Conservation (phyloP, 257 asterid species). For the Jasminum sambac region DNA sequence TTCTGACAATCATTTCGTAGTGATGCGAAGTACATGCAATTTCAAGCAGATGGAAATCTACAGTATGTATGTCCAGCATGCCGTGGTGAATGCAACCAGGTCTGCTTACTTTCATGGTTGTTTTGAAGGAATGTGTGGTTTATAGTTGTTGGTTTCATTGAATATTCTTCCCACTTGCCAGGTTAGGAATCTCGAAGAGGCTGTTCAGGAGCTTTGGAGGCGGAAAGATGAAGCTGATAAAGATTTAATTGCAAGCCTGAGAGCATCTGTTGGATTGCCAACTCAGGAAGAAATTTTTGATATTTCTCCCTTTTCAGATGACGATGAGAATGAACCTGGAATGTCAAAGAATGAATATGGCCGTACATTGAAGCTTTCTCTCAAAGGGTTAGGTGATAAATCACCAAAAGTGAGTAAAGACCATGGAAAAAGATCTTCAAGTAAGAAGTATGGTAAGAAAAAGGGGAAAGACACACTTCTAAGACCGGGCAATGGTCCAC, state of each 20-base stretch:
- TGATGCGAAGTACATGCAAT: constrained; percentile 82
- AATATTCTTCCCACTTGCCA: constrained; percentile 32
- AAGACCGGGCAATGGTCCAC: constrained; percentile 36
- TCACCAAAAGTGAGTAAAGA: constrained; percentile 78
- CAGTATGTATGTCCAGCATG: constrained; percentile 88
- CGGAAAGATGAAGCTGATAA: constrained; percentile 87
- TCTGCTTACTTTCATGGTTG: constrained; percentile 29
- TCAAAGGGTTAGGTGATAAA: constrained; percentile 67
- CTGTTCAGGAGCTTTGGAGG: constrained; percentile 96
- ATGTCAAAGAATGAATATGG: constrained; percentile 58
- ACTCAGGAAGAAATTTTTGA: constrained; percentile 82
- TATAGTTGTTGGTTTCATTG: constrained; percentile 12
- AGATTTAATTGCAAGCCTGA: constrained; percentile 78
- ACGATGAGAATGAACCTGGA: constrained; percentile 68
- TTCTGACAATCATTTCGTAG: constrained; percentile 43
- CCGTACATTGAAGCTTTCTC: constrained; percentile 78
- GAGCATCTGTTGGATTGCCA: constrained; percentile 96
- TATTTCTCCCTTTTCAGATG: constrained; percentile 86
- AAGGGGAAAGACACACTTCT: constrained; percentile 48
- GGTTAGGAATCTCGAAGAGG: constrained; percentile 79
- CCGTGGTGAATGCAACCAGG: constrained; percentile 92
- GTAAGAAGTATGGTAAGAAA: constrained; percentile 69
- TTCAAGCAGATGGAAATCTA: constrained; percentile 91
- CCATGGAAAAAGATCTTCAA: constrained; percentile 65
- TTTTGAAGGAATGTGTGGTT: constrained; percentile 12